A percentile compares a stretch with the other conserved stretches of the same genome.
phyloP scores from a whole-genome alignment of 1,139 yeast species.

The Meyerozyma guilliermondii region DNA sequence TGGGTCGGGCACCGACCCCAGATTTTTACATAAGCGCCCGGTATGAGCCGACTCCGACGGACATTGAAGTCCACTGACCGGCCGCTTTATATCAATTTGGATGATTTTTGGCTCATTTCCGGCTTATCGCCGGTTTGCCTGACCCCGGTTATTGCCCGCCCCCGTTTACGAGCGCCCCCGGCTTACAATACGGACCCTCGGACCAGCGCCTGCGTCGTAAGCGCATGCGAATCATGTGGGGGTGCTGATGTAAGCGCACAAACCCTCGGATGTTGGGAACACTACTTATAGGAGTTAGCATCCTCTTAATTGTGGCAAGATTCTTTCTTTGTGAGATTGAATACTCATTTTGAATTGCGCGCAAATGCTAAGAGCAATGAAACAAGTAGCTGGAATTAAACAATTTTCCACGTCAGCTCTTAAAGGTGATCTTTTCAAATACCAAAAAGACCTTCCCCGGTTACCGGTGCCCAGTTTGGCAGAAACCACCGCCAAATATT shows the following conservation, averaged over 20 bases:
- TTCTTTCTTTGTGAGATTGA: neutral
- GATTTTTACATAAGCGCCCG: too few relatives aligned
- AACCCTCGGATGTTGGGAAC: constrained; percentile 1
- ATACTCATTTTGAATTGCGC: neutral
- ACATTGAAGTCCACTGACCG: too few relatives aligned
- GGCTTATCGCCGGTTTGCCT: too few relatives aligned
- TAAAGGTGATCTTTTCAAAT: constrained; percentile 68
- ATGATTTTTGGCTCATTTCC: too few relatives aligned
- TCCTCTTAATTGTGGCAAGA: neutral
- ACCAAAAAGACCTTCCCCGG: constrained; percentile 71
- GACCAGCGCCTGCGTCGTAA: too few relatives aligned
- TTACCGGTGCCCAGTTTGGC: constrained; percentile 84
- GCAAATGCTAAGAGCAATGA: constrained; percentile 1
- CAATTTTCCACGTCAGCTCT: constrained; percentile 27
- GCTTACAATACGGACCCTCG: too few relatives aligned
- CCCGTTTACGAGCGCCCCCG: too few relatives aligned
- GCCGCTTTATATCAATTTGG: too few relatives aligned
- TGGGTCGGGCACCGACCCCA: too few relatives aligned
- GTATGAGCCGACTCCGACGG: too few relatives aligned
- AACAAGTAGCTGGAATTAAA: constrained; percentile 4
- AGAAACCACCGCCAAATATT: constrained; percentile 65
- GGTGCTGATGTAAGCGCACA: constrained; percentile 1
- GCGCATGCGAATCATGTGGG: neutral
- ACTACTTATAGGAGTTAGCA: neutral
- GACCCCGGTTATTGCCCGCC: too few relatives aligned